These are phyloP conservation scores for Pseudogymnoascus sp. DNA, from an alignment of 2,329 filamentous ascomycete species.

Conservation along the genomic window DNA sequence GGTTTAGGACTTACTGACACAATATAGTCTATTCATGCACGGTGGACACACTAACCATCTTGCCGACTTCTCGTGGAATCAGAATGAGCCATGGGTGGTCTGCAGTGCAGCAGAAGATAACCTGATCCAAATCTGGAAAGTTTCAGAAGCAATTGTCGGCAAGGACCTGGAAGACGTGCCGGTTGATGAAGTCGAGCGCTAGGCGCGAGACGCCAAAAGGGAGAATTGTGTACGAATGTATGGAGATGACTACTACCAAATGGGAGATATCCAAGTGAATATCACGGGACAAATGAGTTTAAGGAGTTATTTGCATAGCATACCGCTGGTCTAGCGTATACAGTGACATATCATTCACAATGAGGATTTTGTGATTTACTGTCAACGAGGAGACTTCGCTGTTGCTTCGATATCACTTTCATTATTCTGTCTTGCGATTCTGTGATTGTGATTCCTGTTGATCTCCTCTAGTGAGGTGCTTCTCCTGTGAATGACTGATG, in stretches of 20 bases:
- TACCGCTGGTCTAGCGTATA: not conserved
- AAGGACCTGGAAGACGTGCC: constrained; percentile 68
- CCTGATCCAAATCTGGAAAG: constrained; percentile 89
- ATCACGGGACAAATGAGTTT: not conserved
- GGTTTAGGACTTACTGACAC: constrained; percentile 10
- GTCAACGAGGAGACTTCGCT: not conserved
- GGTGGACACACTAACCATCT: constrained; percentile 96
- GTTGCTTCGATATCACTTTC: not conserved
- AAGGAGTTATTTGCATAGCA: constrained; percentile 7
- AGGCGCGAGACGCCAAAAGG: not conserved
- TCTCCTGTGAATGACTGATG: not conserved
- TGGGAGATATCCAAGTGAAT: constrained; percentile 9
- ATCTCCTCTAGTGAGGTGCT: not conserved
- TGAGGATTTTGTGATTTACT: constrained; percentile 1
- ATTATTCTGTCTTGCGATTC: not conserved
- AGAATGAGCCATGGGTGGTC: constrained; percentile 92
- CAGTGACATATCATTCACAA: not conserved
- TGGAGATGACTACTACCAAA: not conserved
- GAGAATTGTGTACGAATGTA: constrained; percentile 1
- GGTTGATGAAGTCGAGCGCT: constrained; percentile 67
- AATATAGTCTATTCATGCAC: constrained; percentile 82
- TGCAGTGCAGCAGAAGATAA: constrained; percentile 96
- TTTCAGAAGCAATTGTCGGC: constrained; percentile 71
- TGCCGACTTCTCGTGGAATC: constrained; percentile 96
- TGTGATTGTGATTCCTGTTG: constrained; percentile 1